Evolutionary conservation across 78 protist species (phyloP).

Genomic region (Dictyostelium purpureum): DNA sequence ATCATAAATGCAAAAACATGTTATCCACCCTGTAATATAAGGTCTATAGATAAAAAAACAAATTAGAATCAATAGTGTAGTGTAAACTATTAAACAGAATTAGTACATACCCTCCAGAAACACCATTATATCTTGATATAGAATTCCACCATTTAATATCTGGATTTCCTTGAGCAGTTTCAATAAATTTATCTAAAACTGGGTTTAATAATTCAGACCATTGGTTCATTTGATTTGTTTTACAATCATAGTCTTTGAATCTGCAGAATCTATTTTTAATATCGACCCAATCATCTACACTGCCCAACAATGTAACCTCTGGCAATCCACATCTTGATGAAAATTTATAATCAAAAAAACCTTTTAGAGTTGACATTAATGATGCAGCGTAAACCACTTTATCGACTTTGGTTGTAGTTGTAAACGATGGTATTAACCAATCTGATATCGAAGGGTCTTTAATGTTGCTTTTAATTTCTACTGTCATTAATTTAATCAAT

Average conservation of each 20-base stretch:
- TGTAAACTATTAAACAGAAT: no score
- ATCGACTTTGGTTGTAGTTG: conserved; percentile 10
- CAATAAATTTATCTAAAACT: conserved; percentile 27
- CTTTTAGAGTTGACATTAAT: conserved; percentile 47
- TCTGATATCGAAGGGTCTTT: conserved; percentile 14
- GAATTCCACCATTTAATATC: conserved; percentile 41
- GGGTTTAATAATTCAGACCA: conserved; percentile 59
- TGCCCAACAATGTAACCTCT: conserved; percentile 40
- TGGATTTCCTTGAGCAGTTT: conserved; percentile 5
- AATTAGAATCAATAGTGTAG: no score
- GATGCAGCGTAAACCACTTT: conserved; percentile 4
- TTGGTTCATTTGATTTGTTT: conserved; percentile 34
- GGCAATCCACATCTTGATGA: conserved; percentile 47
- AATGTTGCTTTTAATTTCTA: neutral
- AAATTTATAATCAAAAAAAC: conserved; percentile 29
- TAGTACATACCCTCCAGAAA: neutral
- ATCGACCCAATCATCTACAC: conserved; percentile 55
- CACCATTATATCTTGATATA: neutral
- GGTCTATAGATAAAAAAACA: no score
- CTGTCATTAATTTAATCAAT: neutral
- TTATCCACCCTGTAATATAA: neutral
- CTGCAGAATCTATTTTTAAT: neutral
- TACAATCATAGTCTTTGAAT: conserved; percentile 21
- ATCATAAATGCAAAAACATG: neutral
- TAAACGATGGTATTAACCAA: conserved; percentile 16